Percentiles rank a stretch among this genome's conserved stretches.
These are phyloP conservation scores for Metarhizium guizhouense DNA, from an alignment of 2,329 filamentous ascomycete genomes.

Conservation along the genomic window DNA sequence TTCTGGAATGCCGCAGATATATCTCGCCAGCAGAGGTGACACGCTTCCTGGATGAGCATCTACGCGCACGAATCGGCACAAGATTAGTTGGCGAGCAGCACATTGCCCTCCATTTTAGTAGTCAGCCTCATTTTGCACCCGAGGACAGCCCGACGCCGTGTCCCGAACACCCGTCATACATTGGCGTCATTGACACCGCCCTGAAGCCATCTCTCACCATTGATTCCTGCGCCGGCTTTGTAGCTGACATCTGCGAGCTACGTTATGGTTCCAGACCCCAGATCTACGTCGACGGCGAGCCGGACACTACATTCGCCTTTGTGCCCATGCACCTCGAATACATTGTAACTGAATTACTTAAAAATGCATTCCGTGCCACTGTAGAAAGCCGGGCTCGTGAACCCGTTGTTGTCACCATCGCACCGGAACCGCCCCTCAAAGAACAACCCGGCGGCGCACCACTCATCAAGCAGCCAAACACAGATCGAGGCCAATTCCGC, in stretches of 20 bases:
- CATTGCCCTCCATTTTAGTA: conserved; percentile 72
- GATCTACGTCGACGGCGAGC: conserved; percentile 75
- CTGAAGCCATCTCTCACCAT: conserved; percentile 75
- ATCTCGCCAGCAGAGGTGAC: conserved; percentile 79
- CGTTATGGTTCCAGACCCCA: conserved; percentile 84
- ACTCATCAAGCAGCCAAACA: conserved; percentile 24
- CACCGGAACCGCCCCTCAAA: conserved; percentile 48
- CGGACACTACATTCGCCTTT: conserved; percentile 76
- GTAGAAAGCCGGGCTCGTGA: conserved; percentile 77
- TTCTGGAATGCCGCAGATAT: conserved; percentile 87
- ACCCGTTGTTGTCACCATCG: conserved; percentile 87
- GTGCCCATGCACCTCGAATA: conserved; percentile 96
- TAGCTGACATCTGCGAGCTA: conserved; percentile 92
- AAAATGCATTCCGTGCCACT: conserved; percentile 92
- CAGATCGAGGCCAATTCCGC: conserved; percentile 30
- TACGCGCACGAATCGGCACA: conserved; percentile 89
- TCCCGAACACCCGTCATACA: conserved; percentile 57
- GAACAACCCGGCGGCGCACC: conserved; percentile 14
- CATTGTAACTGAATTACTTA: conserved; percentile 90
- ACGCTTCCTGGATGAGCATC: conserved; percentile 82
- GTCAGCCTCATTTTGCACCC: conserved; percentile 59
- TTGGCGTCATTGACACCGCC: conserved; percentile 90
- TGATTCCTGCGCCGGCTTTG: conserved; percentile 77
- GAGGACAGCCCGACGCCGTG: conserved; percentile 39
- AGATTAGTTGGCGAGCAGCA: conserved; percentile 93